Base-by-base conservation (phyloP, 2,329 filamentous ascomycete species). In the Colletotrichum truncatum region DNA sequence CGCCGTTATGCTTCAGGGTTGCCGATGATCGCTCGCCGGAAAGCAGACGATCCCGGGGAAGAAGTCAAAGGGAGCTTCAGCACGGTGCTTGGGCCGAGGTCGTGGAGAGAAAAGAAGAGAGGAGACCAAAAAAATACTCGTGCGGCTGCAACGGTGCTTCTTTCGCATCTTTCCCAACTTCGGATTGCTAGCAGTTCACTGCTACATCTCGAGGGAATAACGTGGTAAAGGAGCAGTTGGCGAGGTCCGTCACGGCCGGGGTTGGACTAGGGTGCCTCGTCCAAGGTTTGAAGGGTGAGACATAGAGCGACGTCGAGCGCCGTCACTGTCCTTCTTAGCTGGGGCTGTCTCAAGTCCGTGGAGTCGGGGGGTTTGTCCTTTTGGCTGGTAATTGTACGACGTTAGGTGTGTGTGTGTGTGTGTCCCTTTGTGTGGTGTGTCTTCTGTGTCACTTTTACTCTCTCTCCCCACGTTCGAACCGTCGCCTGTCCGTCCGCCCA, bases 261-360 rank as follows among this genome's bases (percentile, higher is more conserved):
- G 12, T 32, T 26, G 48, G 26, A 30, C 41, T n/a, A 48, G 39
- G 38, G 23, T 36, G 26, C 45, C 43, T 34, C 43, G 21, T 61
- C 52, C 52, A 49, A 41, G 59, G 34, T 43, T 58, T 63, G 32
- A 36, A 38, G 18, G 16, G 18, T 39, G 45, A 59, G 36, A 59
- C 60, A 36, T 59, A 34, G 41, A 45, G 26, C 26, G 6, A 36
- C 34, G 9, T 57, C 36, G 12, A 52, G 34, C 28, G 28, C 36
- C 46, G 46, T 52, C 12, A 11, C n/a, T 36, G 16, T 39, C 23
- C 30, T 32, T 28, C 21, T 16, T 36, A 49, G 38, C 26, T 64
- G 48, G 39, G 55, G 53, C 61, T 48, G 61, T 64, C 61, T 61
- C 61, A 49, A 26, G 48, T 64, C 55, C 56, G 48, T 49, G 61